These are phyloP conservation scores for Gorgonomyces haynaldii DNA, from an alignment of 192 early-diverging fungal genomes.

Conservation along the genomic window DNA sequence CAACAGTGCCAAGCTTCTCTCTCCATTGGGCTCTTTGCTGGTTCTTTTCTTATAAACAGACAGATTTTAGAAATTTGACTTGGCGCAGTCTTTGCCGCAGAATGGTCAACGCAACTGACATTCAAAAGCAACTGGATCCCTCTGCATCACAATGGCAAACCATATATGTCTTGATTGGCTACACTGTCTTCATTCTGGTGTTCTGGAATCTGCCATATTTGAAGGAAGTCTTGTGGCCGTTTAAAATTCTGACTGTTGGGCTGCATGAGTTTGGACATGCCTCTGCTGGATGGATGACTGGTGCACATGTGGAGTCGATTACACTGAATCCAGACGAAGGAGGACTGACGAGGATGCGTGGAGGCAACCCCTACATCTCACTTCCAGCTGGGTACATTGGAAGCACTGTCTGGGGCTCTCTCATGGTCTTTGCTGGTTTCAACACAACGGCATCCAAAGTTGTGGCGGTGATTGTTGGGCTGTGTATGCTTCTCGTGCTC, in stretches of 20 bases:
- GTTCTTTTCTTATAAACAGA: too few species aligned
- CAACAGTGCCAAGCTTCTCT: too few species aligned
- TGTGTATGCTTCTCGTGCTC: constrained; percentile 68
- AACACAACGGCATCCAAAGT: constrained; percentile 77
- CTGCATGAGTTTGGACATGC: constrained; percentile 96
- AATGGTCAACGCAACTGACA: too few species aligned
- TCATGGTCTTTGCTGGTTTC: constrained; percentile 91
- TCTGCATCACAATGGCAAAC: constrained; percentile 21
- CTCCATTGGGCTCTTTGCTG: too few species aligned
- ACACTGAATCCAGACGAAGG: constrained; percentile 88
- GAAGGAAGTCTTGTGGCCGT: constrained; percentile 81
- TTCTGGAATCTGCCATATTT: constrained; percentile 82
- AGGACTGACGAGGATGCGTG: constrained; percentile 69
- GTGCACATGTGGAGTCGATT: constrained; percentile 78
- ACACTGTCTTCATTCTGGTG: constrained; percentile 15
- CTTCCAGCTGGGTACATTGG: constrained; percentile 86
- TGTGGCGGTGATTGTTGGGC: constrained; percentile 72
- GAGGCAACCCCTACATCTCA: constrained; percentile 70
- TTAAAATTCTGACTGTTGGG: constrained; percentile 86
- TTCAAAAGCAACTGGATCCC: not conserved
- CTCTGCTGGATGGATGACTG: constrained; percentile 71
- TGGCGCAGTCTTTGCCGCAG: too few species aligned
- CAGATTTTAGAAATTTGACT: too few species aligned
- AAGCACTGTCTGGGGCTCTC: constrained; percentile 74
- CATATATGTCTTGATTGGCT: constrained; percentile 39